Conservation (phyloP, 129 eudicot genomes). For the carrot (Daucus carota) region DNA sequence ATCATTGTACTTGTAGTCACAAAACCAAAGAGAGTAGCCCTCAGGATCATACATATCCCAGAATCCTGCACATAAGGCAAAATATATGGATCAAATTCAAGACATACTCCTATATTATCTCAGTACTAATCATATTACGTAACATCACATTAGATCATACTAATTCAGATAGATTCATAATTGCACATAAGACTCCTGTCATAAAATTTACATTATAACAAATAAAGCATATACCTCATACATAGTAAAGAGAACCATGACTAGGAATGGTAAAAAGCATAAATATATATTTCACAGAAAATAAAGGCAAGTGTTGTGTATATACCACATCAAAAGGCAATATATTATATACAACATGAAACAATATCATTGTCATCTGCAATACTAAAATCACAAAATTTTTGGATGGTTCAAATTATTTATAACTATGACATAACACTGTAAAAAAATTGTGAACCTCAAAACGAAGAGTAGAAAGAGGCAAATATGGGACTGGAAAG, state of each 20-base stretch:
- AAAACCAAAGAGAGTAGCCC: slow-evolving; percentile 92
- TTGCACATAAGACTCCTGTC: not conserved
- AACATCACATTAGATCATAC: not conserved
- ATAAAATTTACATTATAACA: not conserved
- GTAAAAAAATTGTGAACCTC: no score
- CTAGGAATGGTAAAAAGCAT: not conserved
- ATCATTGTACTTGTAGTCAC: slow-evolving; percentile 78
- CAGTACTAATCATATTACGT: not conserved
- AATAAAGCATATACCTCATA: not conserved
- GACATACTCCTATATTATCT: not conserved
- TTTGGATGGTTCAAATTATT: not conserved
- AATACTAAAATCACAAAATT: no score
- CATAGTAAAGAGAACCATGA: not conserved
- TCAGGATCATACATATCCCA: slow-evolving; percentile 96
- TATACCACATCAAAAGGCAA: no score
- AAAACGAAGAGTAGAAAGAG: not conserved
- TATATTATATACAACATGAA: not conserved
- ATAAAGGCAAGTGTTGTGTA: not conserved
- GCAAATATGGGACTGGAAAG: not conserved
- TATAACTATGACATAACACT: not conserved
- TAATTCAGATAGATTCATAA: not conserved
- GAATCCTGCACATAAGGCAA: slow-evolving; percentile 38
- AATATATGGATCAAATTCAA: not conserved
- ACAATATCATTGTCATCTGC: no score
- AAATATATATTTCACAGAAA: not conserved